Percentiles rank a stretch among this genome's conserved stretches.
These are phyloP conservation scores for Camelina hispida DNA, from an alignment of 345 rosid species.

Conservation along the genomic window DNA sequence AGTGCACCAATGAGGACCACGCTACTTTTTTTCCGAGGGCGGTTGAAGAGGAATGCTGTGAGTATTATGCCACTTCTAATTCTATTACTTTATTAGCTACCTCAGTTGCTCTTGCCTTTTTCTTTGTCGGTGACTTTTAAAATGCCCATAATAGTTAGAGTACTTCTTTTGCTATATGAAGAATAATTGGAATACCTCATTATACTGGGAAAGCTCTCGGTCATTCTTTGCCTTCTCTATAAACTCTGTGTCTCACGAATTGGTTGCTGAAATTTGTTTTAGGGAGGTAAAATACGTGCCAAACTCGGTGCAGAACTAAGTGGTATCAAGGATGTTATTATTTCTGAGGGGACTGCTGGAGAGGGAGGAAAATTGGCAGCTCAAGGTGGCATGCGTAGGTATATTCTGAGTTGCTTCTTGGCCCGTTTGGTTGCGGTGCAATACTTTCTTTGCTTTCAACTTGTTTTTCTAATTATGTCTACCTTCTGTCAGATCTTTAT, in stretches of 20 bases:
- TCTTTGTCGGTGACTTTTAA: background rate
- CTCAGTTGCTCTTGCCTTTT: background rate
- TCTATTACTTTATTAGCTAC: background rate
- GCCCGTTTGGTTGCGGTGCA: background rate
- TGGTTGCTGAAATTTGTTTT: constrained; percentile 32
- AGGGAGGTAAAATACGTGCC: constrained; percentile 97
- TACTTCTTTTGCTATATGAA: background rate
- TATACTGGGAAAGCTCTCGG: constrained; percentile 23
- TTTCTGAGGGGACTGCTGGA: constrained; percentile 89
- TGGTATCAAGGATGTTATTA: constrained; percentile 56
- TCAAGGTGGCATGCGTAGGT: constrained; percentile 92
- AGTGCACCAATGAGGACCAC: constrained; percentile 64
- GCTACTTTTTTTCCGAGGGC: constrained; percentile 83
- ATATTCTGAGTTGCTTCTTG: constrained; percentile 26
- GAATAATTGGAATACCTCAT: constrained; percentile 17
- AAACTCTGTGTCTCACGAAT: constrained; percentile 14
- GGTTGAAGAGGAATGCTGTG: constrained; percentile 97
- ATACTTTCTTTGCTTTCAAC: background rate
- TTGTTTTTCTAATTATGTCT: constrained; percentile 31
- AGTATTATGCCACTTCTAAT: constrained; percentile 40
- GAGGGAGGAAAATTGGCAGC: constrained; percentile 84
- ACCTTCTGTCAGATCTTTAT: constrained; percentile 61
- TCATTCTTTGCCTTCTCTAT: background rate
- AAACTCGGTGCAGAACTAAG: constrained; percentile 75
- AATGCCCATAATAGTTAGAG: background rate